Evolutionary conservation across 768 basidiomycete species (phyloP).

Genomic region (Mycena albidolilacea): DNA sequence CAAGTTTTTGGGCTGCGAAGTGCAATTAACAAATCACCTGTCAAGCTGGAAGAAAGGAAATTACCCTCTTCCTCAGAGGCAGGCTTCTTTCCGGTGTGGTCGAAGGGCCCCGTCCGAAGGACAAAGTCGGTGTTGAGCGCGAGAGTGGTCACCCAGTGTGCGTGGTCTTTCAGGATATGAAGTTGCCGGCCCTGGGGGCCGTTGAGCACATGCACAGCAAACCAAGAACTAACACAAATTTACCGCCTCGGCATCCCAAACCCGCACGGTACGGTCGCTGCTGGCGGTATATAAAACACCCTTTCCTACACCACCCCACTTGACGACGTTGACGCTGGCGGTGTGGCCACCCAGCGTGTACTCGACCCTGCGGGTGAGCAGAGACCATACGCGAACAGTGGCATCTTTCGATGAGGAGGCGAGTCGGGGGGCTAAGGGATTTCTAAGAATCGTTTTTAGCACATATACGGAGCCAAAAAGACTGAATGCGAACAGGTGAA

Average conservation of each 20-base stretch:
- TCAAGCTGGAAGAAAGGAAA: conserved; percentile 37
- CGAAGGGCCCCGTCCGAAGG: conserved; percentile 94
- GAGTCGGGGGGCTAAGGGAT: conserved; percentile 82
- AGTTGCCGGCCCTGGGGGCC: conserved; percentile 80
- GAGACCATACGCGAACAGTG: conserved; percentile 96
- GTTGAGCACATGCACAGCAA: conserved; percentile 8
- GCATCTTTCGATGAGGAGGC: conserved; percentile 98
- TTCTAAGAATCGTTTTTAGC: conserved; percentile 60
- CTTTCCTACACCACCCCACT: conserved; percentile 93
- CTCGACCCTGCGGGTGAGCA: conserved; percentile 76
- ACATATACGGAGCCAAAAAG: conserved; percentile 11
- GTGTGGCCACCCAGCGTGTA: conserved; percentile 95
- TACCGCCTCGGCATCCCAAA: conserved; percentile 91
- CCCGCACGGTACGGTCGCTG: conserved; percentile 92
- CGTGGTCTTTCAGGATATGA: conserved; percentile 93
- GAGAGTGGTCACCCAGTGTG: conserved; percentile 98
- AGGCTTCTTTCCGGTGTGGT: conserved; percentile 87
- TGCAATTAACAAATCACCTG: too few relatives aligned
- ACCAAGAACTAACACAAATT: conserved; percentile 40
- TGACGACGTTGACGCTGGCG: conserved; percentile 94
- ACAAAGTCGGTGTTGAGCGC: conserved; percentile 97
- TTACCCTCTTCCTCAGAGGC: conserved; percentile 87
- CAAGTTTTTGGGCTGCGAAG: conserved; percentile 78
- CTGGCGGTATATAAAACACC: conserved; percentile 95
- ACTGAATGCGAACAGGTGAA: conserved; percentile 78